Conservation (phyloP, 2,329 filamentous ascomycete species). For the Colletotrichum costaricense region DNA sequence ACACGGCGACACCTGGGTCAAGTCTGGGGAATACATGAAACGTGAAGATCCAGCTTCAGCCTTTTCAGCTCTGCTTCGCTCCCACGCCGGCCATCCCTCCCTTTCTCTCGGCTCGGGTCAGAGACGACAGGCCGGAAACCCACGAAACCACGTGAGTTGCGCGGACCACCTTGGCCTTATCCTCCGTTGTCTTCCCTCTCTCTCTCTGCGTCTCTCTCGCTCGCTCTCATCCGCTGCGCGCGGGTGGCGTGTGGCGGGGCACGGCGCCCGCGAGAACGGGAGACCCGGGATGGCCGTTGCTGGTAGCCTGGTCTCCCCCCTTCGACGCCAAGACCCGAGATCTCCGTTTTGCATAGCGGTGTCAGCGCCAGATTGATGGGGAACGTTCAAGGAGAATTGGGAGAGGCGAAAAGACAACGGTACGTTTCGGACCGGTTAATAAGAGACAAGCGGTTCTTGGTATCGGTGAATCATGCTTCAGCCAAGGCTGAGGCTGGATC, state of each 20-base stretch:
- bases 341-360: background rate
- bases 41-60: background rate
- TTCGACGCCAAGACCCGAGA: conserved; percentile 18
- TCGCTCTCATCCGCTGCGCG: background rate
- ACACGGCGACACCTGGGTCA: background rate
- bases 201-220: too few relatives aligned
- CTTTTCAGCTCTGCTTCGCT: background rate
- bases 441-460: too few relatives aligned
- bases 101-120: background rate
- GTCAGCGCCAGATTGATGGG: background rate
- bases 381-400: too few relatives aligned
- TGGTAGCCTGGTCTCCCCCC: background rate
- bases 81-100: too few relatives aligned
- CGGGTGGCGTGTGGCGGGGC: background rate
- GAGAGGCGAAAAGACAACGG: too few relatives aligned
- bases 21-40: background rate
- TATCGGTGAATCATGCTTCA: background rate
- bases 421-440: too few relatives aligned
- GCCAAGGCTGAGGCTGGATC: background rate
- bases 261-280: background rate
- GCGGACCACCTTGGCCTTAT: too few relatives aligned
- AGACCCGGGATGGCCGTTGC: background rate
- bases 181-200: too few relatives aligned
- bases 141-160: background rate
- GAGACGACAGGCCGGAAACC: background rate